Base-by-base conservation (phyloP, 176 grass and related monocot genomes). In the Tillandsia fasciculata region DNA sequence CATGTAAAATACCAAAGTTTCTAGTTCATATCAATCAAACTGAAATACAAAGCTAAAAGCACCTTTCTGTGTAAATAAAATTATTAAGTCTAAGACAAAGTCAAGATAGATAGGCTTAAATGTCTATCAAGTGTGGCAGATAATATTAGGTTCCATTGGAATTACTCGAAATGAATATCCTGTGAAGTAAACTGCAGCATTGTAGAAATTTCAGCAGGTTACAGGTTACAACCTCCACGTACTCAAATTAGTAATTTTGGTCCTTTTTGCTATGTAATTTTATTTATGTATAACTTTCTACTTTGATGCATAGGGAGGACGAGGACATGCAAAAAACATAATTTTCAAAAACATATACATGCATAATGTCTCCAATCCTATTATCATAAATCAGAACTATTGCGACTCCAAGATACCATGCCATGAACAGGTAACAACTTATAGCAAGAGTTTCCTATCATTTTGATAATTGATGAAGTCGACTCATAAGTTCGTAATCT, bases 371-470 rank as follows among this genome's bases (percentile, higher is more conserved):
- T 71, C 81, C 0, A 86, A 88, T 22, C 85, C 88, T 10, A 68
- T 91, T 72, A 80, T 91, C 29, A 96, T 96, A 33, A 69, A 96
- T 9, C 91, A 96, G 12, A 86, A 88, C 13, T 96, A 96, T 48
- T 86, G 88, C 0, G 91, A 91, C 72, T 81, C 88, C 6, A 80
- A 12, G 24, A 79, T 22, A 42, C 88, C 80, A 22, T 91, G 88
- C 48, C 14, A 69, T 48, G 64, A 80, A 10, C 78, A 96, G 84
- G 91, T 96, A 73, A 49, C 54, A 17, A 6, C 42, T 15, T 15
- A 4, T 5, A 20, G 11, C 10, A 42, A 0, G 3, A 8, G 28
- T 29, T 29, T 28, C 11, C 10, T 50, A 50, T 3, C 15, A 9
- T 14, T 50, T 50, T 42, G 64, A 1, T 11, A 50, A 24, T 9